Evolutionary conservation across 108 stramenopile species (phyloP).

Genomic region (Skeletonema marinoi): DNA sequence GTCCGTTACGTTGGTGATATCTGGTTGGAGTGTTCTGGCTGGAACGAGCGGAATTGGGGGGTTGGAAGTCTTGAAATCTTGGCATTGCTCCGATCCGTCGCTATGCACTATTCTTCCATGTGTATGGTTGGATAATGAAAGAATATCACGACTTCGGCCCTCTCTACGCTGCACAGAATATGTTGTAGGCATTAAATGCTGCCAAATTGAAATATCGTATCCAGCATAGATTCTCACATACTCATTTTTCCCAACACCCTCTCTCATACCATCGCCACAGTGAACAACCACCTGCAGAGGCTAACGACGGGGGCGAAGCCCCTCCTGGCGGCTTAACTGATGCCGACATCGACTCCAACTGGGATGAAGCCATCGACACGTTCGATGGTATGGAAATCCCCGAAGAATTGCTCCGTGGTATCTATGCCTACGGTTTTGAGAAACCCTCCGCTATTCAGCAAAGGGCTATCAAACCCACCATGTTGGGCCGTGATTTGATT

Average conservation of each 20-base stretch:
- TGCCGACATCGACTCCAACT: slow-evolving; percentile 91
- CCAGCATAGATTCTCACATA: neutral
- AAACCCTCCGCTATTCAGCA: slow-evolving; percentile 99
- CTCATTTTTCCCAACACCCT: neutral
- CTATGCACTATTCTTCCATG: neutral
- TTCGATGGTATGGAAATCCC: slow-evolving; percentile 98
- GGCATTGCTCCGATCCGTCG: neutral
- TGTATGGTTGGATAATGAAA: neutral
- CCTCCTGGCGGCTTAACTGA: slow-evolving; percentile 76
- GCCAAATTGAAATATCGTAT: neutral
- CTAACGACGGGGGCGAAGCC: slow-evolving; percentile 37
- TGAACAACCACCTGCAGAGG: slow-evolving; percentile 34
- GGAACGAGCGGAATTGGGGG: neutral
- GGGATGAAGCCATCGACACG: slow-evolving; percentile 92
- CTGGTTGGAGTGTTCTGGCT: neutral
- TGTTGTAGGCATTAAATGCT: neutral
- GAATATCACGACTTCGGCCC: neutral
- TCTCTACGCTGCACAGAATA: neutral
- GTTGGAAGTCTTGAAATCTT: neutral
- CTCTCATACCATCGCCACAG: slow-evolving; percentile 8
- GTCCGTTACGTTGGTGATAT: slow-evolving; percentile 16
- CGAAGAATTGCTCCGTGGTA: slow-evolving; percentile 96
- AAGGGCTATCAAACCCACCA: slow-evolving; percentile 97
- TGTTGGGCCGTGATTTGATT: slow-evolving; percentile 96
- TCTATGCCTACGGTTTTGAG: slow-evolving; percentile 99